Evolutionary conservation across 768 basidiomycete genomes (phyloP).

Genomic region (Phaeotremella skinneri): DNA sequence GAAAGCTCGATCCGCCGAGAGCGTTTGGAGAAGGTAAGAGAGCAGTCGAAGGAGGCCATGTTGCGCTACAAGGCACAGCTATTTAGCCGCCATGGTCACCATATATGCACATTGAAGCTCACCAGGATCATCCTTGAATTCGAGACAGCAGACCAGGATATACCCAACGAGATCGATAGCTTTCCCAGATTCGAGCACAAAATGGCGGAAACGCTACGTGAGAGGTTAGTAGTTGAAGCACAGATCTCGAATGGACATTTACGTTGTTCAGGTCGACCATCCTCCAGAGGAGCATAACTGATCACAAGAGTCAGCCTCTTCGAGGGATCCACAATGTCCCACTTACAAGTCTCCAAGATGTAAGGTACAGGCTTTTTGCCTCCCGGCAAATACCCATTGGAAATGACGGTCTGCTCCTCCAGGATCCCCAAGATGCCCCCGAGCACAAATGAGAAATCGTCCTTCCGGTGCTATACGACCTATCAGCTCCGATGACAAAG

Average conservation of each 20-base stretch:
- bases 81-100: background rate
- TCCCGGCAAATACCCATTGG: conserved; percentile 76
- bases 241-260: conserved; percentile 12
- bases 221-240: conserved; percentile 1
- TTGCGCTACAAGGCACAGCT: conserved; percentile 61
- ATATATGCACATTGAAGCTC: conserved; percentile 42
- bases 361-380: conserved; percentile 80
- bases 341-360: conserved; percentile 74
- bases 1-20: conserved; percentile 81
- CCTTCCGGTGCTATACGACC: conserved; percentile 69
- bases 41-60: conserved; percentile 84
- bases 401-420: conserved; percentile 66
- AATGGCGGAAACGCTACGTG: conserved; percentile 86
- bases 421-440: conserved; percentile 61
- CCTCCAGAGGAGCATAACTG: conserved; percentile 70
- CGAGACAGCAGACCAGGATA: conserved; percentile 74
- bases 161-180: conserved; percentile 73
- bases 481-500: conserved; percentile 18
- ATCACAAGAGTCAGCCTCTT: conserved; percentile 9
- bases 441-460: conserved; percentile 82
- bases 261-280: conserved; percentile 91
- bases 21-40: conserved; percentile 85
- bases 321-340: background rate
- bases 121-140: conserved; percentile 93
- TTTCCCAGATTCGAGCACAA: conserved; percentile 75